phyloP scores from a whole-genome alignment of 495 filamentous ascomycete species.

The Daldinia concentrica region DNA sequence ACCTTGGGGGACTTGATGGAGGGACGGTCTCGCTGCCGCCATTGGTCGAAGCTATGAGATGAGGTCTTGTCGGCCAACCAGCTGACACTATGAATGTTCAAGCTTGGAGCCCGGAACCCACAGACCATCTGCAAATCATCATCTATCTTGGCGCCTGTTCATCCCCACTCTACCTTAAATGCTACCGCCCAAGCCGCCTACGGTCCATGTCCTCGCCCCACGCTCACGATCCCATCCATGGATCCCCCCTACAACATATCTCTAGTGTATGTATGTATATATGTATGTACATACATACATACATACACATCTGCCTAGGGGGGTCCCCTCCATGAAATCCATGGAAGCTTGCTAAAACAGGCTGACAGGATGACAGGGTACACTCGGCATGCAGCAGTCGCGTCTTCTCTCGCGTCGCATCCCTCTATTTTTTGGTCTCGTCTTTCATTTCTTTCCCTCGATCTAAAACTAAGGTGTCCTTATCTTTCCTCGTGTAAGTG shows the following conservation, averaged over 20 bases:
- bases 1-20: constrained; percentile 34
- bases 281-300: too few relatives aligned
- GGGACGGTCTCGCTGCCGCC: constrained; percentile 13
- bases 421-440: background rate
- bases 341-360: constrained; percentile 25
- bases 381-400: constrained; percentile 31
- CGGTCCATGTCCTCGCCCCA: constrained; percentile 23
- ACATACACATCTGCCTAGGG: constrained; percentile 8
- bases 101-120: constrained; percentile 43
- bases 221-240: constrained; percentile 36
- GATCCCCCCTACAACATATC: constrained; percentile 13
- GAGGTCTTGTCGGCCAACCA: constrained; percentile 49
- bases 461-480: constrained; percentile 18
- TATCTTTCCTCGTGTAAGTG: constrained; percentile 46
- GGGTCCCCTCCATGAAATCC: constrained; percentile 6
- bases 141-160: constrained; percentile 36
- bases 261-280: too few relatives aligned
- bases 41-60: constrained; percentile 44
- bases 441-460: background rate
- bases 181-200: constrained; percentile 44
- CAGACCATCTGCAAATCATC: constrained; percentile 48
- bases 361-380: constrained; percentile 28
- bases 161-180: constrained; percentile 44
- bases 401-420: constrained; percentile 40
- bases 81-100: constrained; percentile 45